Conservation (phyloP, 2,329 filamentous ascomycete genomes). For the Ophiocordyceps camponoti-rufipedis region DNA sequence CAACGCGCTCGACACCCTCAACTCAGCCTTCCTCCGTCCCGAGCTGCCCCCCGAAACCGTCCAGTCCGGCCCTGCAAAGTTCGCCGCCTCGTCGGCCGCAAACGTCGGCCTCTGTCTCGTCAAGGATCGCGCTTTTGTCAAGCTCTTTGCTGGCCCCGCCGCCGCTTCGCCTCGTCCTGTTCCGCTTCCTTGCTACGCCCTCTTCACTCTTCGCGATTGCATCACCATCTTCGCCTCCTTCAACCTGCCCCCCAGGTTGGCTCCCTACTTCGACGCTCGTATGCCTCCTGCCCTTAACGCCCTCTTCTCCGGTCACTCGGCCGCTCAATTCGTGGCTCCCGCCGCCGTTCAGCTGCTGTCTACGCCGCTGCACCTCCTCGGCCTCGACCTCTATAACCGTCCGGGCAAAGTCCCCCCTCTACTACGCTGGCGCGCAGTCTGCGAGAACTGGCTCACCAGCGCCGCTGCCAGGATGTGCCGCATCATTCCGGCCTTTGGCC, state of each 20-base stretch:
- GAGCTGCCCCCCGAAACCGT: constrained; percentile 39
- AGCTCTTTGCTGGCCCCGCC: constrained; percentile 53
- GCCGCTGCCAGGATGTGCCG: constrained; percentile 59
- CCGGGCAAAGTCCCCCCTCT: constrained; percentile 16
- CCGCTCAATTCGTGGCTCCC: constrained; percentile 67
- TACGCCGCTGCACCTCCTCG: constrained; percentile 72
- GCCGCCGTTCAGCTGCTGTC: constrained; percentile 62
- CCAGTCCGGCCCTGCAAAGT: constrained; percentile 63
- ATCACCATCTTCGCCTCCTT: constrained; percentile 85
- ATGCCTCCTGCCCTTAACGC: constrained; percentile 28
- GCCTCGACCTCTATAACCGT: constrained; percentile 74
- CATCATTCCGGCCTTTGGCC: constrained; percentile 76
- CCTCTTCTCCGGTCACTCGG: constrained; percentile 31
- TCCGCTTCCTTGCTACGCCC: constrained; percentile 49
- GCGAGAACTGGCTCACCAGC: constrained; percentile 58
- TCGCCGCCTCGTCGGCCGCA: constrained; percentile 58
- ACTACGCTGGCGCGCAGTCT: constrained; percentile 50
- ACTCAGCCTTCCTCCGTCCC: constrained; percentile 36
- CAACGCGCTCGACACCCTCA: constrained; percentile 67
- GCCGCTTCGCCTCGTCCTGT: constrained; percentile 33
- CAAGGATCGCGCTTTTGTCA: constrained; percentile 75
- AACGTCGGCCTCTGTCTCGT: constrained; percentile 78
- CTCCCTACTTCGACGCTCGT: constrained; percentile 43
- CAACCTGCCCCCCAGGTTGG: constrained; percentile 68
- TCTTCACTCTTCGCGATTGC: constrained; percentile 72